Percentiles rank a stretch among this genome's conserved stretches.
These are phyloP conservation scores for Berkeleyomyces basicola DNA, from an alignment of 2,329 filamentous ascomycete species.

Conservation along the genomic window DNA sequence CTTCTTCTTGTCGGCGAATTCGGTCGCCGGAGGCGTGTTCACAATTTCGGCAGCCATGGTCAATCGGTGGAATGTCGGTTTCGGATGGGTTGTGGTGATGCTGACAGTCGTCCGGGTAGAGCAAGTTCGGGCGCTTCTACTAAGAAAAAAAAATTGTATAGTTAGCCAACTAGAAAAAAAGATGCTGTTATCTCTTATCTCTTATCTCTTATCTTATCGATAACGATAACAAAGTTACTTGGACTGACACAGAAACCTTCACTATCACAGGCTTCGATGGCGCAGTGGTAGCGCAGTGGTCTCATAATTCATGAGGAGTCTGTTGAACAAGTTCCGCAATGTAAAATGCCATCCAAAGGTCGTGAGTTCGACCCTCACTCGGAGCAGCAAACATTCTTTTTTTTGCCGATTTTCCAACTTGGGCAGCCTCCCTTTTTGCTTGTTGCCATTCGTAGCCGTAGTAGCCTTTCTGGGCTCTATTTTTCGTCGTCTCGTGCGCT, in stretches of 20 bases:
- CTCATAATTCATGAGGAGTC: constrained; percentile 13
- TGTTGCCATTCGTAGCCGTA: too few species aligned
- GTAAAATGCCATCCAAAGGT: constrained; percentile 14
- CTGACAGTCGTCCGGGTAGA: neutral
- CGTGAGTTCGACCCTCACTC: constrained; percentile 15
- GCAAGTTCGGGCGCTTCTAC: neutral
- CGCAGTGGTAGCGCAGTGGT: constrained; percentile 14
- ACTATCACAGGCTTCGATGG: constrained; percentile 12
- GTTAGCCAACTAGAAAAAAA: neutral
- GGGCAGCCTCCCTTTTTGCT: neutral
- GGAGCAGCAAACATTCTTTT: constrained; percentile 8
- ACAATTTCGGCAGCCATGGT: constrained; percentile 9
- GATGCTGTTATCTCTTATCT: neutral
- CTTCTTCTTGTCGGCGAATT: constrained; percentile 18
- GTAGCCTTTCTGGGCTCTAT: too few species aligned
- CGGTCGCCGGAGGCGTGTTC: constrained; percentile 13
- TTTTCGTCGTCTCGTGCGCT: too few species aligned
- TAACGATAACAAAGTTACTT: neutral
- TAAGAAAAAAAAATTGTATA: neutral
- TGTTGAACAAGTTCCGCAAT: neutral
- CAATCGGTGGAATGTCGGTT: neutral
- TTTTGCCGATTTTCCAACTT: neutral
- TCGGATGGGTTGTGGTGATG: neutral
- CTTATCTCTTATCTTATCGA: neutral
- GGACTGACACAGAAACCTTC: neutral